Evolutionary conservation across 2,329 filamentous ascomycete species (phyloP), one percentile per base, ranked within the genome.

Genomic region (Apiospora aurea): DNA sequence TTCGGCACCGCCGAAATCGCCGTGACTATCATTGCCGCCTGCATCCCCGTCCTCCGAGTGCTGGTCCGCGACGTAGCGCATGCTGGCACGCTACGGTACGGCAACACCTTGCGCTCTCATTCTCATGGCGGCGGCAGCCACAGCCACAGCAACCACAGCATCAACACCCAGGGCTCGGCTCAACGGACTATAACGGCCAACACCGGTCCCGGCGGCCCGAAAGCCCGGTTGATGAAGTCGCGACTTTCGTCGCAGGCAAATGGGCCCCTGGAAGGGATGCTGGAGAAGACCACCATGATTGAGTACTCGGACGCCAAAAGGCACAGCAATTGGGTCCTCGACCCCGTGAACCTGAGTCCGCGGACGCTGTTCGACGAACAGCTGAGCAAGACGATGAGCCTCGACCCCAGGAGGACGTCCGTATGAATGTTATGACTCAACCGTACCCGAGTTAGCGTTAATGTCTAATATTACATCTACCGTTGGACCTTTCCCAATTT

Each of bases 31-130:
- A 74, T 79, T 1, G 79, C 78, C 4, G 76, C 78, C 46, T 80
- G 78, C 2, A 80, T 81, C 34, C 80, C 80, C 6, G 79, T 81
- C 21, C 71, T 81, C 4, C 78, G 79, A 0, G 78, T 76, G n/a
- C 75, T 80, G 8, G 71, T 81, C 70, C 76, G 74, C 49, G 76
- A 78, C 26, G 80, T 69, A 18, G 29, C 41, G 16, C 57, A 34
- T 64, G 34, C 57, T 14, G 34, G 57, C 29, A 64, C 57, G 34
- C 4, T n/a, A 14, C 57, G 57, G 1, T 64, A 64, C 34, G 57
- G 34, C 10, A 4, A 41, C 29, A 24, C 57, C 2, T 18, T 29
- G 24, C 26, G 5, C 2, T 1, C 53, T 6, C 11, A 34, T 14
- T 1, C 53, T 7, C 11, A 34, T 14, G 51, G 51, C 26, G 7